Conservation (phyloP, 2,329 filamentous ascomycete genomes). For the Sporothrix pseudoabietina region DNA sequence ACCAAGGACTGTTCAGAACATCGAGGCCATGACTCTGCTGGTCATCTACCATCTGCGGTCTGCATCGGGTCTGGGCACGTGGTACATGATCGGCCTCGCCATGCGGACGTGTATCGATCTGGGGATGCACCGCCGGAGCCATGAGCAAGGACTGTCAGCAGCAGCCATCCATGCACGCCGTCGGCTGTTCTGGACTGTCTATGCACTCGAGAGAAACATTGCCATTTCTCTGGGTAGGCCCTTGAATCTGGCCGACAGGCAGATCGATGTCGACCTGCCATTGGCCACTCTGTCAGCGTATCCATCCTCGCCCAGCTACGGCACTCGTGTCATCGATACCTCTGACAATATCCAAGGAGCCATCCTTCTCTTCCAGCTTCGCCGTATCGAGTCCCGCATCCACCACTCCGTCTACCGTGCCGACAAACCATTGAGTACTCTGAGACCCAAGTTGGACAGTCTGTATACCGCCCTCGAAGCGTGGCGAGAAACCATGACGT, state of each 20-base stretch:
- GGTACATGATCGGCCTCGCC: slow-evolving; percentile 58
- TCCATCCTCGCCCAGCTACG: background rate
- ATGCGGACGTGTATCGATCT: slow-evolving; percentile 57
- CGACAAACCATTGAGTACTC: slow-evolving; percentile 48
- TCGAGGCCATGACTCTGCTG: slow-evolving; percentile 55
- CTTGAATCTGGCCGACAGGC: slow-evolving; percentile 53
- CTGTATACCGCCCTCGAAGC: slow-evolving; percentile 50
- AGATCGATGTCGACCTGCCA: slow-evolving; percentile 54
- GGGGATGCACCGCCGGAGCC: slow-evolving; percentile 47
- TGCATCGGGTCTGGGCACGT: slow-evolving; percentile 53
- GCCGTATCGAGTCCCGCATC: slow-evolving; percentile 51
- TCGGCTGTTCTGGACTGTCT: slow-evolving; percentile 56
- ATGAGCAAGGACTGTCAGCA: slow-evolving; percentile 23
- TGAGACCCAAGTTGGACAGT: slow-evolving; percentile 52
- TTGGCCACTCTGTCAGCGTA: slow-evolving; percentile 31
- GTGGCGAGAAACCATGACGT: slow-evolving; percentile 40
- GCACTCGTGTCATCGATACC: background rate
- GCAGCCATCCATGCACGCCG: slow-evolving; percentile 44
- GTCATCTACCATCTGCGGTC: slow-evolving; percentile 56
- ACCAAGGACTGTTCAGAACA: slow-evolving; percentile 53
- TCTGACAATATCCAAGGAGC: background rate
- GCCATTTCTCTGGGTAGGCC: slow-evolving; percentile 55
- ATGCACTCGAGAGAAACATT: slow-evolving; percentile 53
- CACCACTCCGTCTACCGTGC: slow-evolving; percentile 56
- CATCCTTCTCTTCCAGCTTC: background rate